Percentiles rank a stretch among this genome's conserved stretches.
Conservation (phyloP, 1,284 basidiomycete species). For the Pseudozyma hubeiensis region DNA sequence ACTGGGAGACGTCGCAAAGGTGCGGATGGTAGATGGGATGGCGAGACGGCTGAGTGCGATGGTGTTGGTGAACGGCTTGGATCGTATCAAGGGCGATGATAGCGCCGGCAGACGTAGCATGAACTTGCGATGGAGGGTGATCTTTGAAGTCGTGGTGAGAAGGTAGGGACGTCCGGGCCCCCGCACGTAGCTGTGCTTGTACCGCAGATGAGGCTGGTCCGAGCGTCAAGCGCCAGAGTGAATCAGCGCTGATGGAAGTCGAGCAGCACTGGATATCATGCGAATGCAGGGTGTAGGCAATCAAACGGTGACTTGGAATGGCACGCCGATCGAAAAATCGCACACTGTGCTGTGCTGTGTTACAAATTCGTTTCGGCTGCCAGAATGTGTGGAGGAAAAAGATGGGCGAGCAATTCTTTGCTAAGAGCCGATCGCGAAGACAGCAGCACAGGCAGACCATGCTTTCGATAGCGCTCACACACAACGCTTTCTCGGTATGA, state of each 20-base stretch:
- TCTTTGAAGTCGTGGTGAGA: conserved; percentile 3
- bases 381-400: conserved; percentile 31
- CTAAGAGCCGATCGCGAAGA: conserved; percentile 28
- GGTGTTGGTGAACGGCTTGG: background rate
- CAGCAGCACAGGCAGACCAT: background rate
- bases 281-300: background rate
- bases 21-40: background rate
- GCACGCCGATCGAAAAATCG: background rate
- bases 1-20: background rate
- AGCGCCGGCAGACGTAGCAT: conserved; percentile 38
- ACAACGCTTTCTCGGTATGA: background rate
- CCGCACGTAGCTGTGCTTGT: background rate
- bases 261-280: no score
- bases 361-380: background rate
- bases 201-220: conserved; percentile 7
- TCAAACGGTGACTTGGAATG: background rate
- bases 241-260: conserved; percentile 10
- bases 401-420: conserved; percentile 7
- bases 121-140: conserved; percentile 10
- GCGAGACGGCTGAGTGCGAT: background rate
- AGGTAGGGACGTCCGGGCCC: background rate
- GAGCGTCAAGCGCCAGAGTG: conserved; percentile 13
- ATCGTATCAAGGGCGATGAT: conserved; percentile 21
- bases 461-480: background rate
- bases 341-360: conserved; percentile 12